phyloP scores from a whole-genome alignment of 2,329 filamentous ascomycete species.

The Colletotrichum destructivum region DNA sequence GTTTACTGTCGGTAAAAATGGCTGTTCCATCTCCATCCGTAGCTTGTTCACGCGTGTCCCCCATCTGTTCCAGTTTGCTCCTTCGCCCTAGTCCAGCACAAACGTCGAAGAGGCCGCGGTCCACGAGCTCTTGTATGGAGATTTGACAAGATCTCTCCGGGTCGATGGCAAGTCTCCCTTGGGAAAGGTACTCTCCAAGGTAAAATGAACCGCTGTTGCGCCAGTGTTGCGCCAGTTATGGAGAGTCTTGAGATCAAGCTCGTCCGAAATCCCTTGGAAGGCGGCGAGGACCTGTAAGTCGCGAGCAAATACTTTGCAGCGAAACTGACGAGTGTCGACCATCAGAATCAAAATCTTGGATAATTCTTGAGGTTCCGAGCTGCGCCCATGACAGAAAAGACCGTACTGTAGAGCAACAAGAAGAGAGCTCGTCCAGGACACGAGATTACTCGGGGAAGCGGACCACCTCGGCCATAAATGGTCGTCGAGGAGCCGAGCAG shows the following conservation, averaged over 20 bases:
- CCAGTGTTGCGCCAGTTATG: neutral
- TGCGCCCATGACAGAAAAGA: neutral
- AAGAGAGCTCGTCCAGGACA: neutral
- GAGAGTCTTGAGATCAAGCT: neutral
- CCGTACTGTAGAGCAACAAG: neutral
- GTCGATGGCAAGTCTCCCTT: neutral
- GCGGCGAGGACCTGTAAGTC: neutral
- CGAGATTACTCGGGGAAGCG: neutral
- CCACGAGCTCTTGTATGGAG: neutral
- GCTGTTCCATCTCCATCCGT: neutral
- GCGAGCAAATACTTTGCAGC: neutral
- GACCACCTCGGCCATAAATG: neutral
- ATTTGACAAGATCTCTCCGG: neutral
- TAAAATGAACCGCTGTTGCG: neutral
- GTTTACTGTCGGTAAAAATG: neutral
- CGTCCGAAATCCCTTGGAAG: neutral
- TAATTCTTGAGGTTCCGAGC: neutral
- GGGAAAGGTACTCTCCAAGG: neutral
- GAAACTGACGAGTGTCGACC: neutral
- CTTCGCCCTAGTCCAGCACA: neutral
- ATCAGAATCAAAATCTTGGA: neutral
- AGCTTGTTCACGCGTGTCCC: neutral
- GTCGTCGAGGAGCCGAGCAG: neutral
- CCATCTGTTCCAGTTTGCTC: neutral
- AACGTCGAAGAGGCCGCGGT: neutral